Evolutionary conservation across 805 yeast genomes (phyloP), one percentile per base, ranked within the genome.

Genomic region (Ogataea pignaliae): DNA sequence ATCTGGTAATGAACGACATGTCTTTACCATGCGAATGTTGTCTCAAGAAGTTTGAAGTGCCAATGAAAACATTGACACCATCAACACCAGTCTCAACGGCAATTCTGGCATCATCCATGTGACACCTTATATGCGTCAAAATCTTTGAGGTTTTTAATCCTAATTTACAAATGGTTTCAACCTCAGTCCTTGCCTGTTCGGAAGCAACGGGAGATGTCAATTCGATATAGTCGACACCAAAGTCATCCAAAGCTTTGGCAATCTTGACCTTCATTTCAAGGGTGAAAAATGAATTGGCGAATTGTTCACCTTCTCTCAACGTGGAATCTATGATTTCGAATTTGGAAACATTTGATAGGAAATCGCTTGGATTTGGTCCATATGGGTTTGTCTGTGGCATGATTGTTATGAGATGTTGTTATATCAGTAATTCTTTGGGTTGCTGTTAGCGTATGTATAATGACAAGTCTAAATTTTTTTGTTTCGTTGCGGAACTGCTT

Each of bases 11-110:
- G 72, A 90, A 91, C 65, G 88, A 83, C 99, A 91, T 91, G 71
- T 91, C 99, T 75, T 91, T 91, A 65, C 99, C 99, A 67, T 93
- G 98, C 21, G 96, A 86, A 68, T 82, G 90, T 68, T 90, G 85
- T 70, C 98, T 83, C 60, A 93, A 75, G 67, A 89, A 93, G 68
- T 86, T 95, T 29, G 97, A 90, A 17, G 98, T 91, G 53, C 98
- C 98, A 68, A 91, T 91, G 47, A 91, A 97, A 45, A 91, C 97
- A 71, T 93, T 97, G 50, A 91, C 98, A 70, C 98, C 99, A 65
- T 93, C 98, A 42, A 93, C 99, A 65, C 99, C 98, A 34, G 98
- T 91, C 62, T 88, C 93, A 39, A 91, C 99, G 6, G 99, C 99
- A 47, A 93, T 87, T 59, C 84, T 78, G 45, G 98, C 99, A 61